Conservation (phyloP, 2,329 filamentous ascomycete species). For the Aspergillus neoniger region DNA sequence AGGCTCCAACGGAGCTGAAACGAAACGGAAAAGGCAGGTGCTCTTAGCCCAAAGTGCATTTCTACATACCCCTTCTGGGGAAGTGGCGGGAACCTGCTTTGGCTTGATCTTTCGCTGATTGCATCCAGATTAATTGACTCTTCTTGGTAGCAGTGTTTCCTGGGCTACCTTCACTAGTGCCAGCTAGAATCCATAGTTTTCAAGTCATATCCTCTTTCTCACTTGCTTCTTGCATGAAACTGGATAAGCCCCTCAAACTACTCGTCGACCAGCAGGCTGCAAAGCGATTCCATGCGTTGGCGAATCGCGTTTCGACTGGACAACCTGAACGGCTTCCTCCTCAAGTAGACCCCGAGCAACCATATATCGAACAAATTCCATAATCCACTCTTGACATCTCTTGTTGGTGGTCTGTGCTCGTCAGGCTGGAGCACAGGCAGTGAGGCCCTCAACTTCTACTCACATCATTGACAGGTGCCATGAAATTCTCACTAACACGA, state of each 20-base stretch:
- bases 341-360: slow-evolving; percentile 26
- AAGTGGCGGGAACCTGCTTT: too few species aligned
- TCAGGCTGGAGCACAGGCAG: background rate
- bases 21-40: slow-evolving; percentile 4
- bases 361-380: slow-evolving; percentile 33
- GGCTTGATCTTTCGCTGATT: too few species aligned
- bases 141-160: too few species aligned
- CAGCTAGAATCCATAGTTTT: background rate
- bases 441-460: background rate
- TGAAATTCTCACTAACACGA: slow-evolving; percentile 34
- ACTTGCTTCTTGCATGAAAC: background rate
- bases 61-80: background rate
- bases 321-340: slow-evolving; percentile 25
- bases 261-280: slow-evolving; percentile 7
- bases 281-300: slow-evolving; percentile 33
- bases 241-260: background rate
- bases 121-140: too few species aligned
- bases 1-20: background rate
- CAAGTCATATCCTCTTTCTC: background rate
- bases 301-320: slow-evolving; percentile 34
- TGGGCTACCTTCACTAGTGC: too few species aligned
- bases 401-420: slow-evolving; percentile 30
- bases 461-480: slow-evolving; percentile 39
- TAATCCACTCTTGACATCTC: slow-evolving; percentile 38
- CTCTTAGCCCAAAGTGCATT: background rate